Evolutionary conservation across 2,329 filamentous ascomycete genomes (phyloP).

Genomic region (Colletotrichum sp.): DNA sequence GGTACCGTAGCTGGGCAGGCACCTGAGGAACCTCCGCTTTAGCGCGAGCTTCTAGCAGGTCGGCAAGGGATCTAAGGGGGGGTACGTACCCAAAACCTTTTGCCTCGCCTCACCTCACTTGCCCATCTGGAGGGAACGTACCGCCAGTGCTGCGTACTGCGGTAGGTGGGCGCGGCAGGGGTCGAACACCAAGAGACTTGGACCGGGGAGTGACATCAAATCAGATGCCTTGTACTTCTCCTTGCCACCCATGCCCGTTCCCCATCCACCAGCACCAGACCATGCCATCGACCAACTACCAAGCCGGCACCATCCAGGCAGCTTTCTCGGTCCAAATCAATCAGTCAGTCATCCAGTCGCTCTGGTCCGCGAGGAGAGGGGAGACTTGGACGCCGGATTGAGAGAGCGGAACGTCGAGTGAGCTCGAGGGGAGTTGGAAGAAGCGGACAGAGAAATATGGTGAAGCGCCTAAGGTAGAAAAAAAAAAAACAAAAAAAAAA

Average conservation of each 20-base stretch:
- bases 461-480: not conserved
- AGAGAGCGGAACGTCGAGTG: not conserved
- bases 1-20: not conserved
- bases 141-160: not conserved
- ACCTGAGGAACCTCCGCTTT: not conserved
- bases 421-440: not conserved
- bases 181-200: not conserved
- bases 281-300: constrained; percentile 37
- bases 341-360: not conserved
- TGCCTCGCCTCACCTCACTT: not conserved
- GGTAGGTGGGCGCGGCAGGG: not conserved
- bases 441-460: not conserved
- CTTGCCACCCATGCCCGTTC: not conserved
- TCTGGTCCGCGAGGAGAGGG: not conserved
- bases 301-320: constrained; percentile 38
- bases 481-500: too few species aligned
- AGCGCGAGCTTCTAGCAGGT: not conserved
- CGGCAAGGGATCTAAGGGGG: not conserved
- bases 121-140: not conserved
- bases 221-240: not conserved
- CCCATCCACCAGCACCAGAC: not conserved
- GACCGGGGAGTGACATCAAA: not conserved
- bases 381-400: not conserved
- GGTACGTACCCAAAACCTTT: not conserved
- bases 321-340: not conserved